Base-by-base conservation (phyloP, 2,329 filamentous ascomycete species). In the Aspergillus calidoustus region DNA sequence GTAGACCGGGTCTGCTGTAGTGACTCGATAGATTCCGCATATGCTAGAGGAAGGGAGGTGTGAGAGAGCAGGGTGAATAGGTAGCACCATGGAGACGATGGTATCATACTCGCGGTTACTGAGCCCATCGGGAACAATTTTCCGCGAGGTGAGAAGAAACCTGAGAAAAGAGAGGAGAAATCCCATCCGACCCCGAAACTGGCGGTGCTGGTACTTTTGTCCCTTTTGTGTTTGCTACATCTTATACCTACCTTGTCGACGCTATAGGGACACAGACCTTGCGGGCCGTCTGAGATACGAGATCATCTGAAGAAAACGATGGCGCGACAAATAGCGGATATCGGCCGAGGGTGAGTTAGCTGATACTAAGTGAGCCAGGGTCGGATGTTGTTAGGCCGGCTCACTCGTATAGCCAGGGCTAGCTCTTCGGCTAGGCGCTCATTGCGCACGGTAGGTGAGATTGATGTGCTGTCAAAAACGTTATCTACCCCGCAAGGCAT, bases 401-500 rank as follows among this genome's bases (percentile, higher is more conserved):
- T 28, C 6, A 2, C 46, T 50, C 48, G 48, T 31, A 31, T 50
- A 31, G 28, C 25, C 30, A 9, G 28, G 22, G 28, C 47, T 50
- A 9, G 28, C 47, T 49, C 19, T 49, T 23, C 34, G 19, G 31
- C 23, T 47, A 47, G 44, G 43, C 31, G 23, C 28, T 48, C 41
- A 53, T 49, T 31, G 31, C 31, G 28, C 25, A 28, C 25, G 25
- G 25, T 28, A 28, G 22, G 19, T 46, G n/a, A 43, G 41, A 25
- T 9, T 9, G 7, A 47, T 49, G 57, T 44, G 30, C 22, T 60
- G 57, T 60, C 44, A 43, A 22, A 43, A 22, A 11, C 28, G 56
- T 44, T 54, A 11, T 54, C 44, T 60, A 54, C 57, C 57, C 57
- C 57, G 51, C 57, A 60, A 55, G 57, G 22, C 25, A 51, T 60